phyloP scores from a whole-genome alignment of 1,139 yeast genomes.

The Meyerozyma guilliermondii region DNA sequence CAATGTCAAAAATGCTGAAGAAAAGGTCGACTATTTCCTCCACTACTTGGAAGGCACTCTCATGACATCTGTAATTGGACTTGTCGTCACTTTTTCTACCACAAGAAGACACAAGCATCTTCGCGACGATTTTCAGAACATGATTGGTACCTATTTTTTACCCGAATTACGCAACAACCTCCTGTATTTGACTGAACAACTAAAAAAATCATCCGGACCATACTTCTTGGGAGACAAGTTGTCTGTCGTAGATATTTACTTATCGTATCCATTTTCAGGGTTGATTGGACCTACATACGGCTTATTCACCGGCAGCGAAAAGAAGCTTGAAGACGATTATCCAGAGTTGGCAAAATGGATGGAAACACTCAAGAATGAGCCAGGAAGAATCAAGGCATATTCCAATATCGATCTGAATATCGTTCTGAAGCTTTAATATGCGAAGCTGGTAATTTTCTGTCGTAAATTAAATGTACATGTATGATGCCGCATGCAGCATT shows the following conservation, averaged over 20 bases:
- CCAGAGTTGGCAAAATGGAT: conserved; percentile 26
- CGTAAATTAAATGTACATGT: not conserved
- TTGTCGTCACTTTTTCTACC: conserved; percentile 5
- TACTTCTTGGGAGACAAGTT: conserved; percentile 35
- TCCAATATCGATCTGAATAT: conserved; percentile 9
- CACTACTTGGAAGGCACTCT: conserved; percentile 13
- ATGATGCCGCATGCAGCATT: not conserved
- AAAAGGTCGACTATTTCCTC: conserved; percentile 11
- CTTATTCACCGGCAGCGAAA: conserved; percentile 4
- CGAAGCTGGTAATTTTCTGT: too few species aligned
- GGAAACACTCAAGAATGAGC: conserved; percentile 14
- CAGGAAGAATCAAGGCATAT: conserved; percentile 17
- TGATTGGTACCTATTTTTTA: conserved; percentile 26
- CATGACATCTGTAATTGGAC: conserved; percentile 10
- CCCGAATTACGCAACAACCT: conserved; percentile 14
- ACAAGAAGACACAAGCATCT: conserved; percentile 15
- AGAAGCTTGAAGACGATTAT: conserved; percentile 9
- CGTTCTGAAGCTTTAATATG: too few species aligned
- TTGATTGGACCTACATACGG: not conserved
- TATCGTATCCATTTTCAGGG: conserved; percentile 26
- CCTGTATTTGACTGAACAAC: conserved; percentile 11
- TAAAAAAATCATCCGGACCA: conserved; percentile 6
- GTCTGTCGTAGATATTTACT: conserved; percentile 35
- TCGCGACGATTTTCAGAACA: conserved; percentile 22
- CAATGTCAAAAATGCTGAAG: conserved; percentile 7